phyloP scores from a whole-genome alignment of 2,329 filamentous ascomycete genomes.

The Botrytis porri region DNA sequence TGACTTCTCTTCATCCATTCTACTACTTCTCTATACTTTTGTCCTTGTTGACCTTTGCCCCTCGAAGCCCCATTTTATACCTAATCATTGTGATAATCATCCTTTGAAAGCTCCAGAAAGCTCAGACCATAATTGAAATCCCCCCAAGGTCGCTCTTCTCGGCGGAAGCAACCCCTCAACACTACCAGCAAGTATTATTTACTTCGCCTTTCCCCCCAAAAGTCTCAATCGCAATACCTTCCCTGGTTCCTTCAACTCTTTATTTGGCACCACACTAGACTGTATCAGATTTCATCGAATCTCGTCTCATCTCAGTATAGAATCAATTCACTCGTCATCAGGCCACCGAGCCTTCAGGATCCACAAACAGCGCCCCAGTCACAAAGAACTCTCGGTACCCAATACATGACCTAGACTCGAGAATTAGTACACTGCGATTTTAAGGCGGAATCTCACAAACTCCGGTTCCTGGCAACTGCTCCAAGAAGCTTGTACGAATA shows the following conservation, averaged over 20 bases:
- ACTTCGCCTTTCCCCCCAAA: background rate
- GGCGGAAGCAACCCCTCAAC: background rate
- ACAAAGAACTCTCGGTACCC: background rate
- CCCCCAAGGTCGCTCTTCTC: background rate
- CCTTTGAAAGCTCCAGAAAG: background rate
- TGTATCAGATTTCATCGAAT: background rate
- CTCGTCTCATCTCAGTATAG: background rate
- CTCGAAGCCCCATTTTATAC: background rate
- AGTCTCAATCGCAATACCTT: background rate
- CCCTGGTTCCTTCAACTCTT: background rate
- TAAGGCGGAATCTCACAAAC: background rate
- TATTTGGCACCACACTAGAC: background rate
- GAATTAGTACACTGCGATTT: background rate
- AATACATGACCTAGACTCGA: background rate
- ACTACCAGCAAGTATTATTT: background rate
- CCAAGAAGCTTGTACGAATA: conserved; percentile 13
- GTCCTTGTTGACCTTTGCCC: background rate
- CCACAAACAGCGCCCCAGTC: conserved; percentile 9
- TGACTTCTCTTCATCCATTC: background rate
- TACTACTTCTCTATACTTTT: background rate
- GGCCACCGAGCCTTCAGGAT: background rate
- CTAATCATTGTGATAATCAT: background rate
- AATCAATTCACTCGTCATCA: background rate
- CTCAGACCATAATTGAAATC: background rate
- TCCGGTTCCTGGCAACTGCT: background rate